Evolutionary conservation across 1,284 basidiomycete genomes (phyloP).

Genomic region (Trichosporon sp.): DNA sequence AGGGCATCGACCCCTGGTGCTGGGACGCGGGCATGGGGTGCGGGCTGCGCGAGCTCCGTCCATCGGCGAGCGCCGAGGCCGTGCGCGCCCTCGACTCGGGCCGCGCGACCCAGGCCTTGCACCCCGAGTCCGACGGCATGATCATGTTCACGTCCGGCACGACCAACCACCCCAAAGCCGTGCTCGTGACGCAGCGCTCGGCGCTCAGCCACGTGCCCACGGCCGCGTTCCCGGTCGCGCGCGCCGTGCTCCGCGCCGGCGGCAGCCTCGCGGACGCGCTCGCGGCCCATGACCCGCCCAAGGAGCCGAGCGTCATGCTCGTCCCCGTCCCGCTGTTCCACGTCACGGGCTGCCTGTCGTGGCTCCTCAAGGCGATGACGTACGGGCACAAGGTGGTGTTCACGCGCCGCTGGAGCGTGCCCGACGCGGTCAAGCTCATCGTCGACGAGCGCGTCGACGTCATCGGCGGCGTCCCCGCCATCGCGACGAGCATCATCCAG

Average conservation of each 20-base stretch:
- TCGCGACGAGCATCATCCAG: conserved; percentile 30
- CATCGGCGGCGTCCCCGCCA: conserved; percentile 44
- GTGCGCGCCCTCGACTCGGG: conserved; percentile 3
- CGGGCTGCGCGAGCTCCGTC: background rate
- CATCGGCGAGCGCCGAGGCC: background rate
- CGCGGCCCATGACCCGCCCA: background rate
- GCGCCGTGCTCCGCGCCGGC: conserved; percentile 33
- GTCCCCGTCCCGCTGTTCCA: conserved; percentile 44
- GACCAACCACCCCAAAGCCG: conserved; percentile 39
- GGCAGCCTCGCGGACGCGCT: conserved; percentile 19
- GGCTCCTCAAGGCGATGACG: conserved; percentile 38
- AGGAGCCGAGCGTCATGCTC: conserved; percentile 29
- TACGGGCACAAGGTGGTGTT: conserved; percentile 37
- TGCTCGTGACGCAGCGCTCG: conserved; percentile 39
- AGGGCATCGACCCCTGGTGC: conserved; percentile 3
- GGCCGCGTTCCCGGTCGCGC: conserved; percentile 32
- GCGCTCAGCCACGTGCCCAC: conserved; percentile 33
- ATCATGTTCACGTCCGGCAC: conserved; percentile 41
- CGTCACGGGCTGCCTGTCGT: conserved; percentile 45
- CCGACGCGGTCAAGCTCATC: conserved; percentile 32
- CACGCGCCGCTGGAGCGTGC: conserved; percentile 35
- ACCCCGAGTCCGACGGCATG: conserved; percentile 38
- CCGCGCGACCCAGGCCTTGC: conserved; percentile 19
- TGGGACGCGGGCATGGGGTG: background rate
- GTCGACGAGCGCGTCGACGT: conserved; percentile 30